phyloP scores from a whole-genome alignment of 768 basidiomycete species.

The Amanita muscaria region DNA sequence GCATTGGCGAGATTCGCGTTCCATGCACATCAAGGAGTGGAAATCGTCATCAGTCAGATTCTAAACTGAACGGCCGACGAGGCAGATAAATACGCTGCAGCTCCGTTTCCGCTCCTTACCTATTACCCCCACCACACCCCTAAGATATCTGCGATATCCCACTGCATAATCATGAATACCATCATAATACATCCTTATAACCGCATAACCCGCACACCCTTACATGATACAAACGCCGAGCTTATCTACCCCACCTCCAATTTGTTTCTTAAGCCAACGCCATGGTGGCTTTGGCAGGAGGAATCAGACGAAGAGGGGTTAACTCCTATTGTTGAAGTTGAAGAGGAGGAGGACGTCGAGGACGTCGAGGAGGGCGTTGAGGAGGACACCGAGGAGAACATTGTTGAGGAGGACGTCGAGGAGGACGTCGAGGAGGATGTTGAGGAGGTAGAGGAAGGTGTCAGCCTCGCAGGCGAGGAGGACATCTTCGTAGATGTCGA shows the following conservation, averaged over 20 bases:
- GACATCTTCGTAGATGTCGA: too few species aligned
- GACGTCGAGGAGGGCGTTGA: background rate
- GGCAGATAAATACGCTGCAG: too few species aligned
- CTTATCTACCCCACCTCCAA: background rate
- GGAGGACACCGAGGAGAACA: too few species aligned
- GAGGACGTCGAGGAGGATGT: too few species aligned
- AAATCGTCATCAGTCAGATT: too few species aligned
- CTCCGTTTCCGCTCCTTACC: slow-evolving; percentile 8
- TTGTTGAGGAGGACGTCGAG: too few species aligned
- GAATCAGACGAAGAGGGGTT: slow-evolving; percentile 1
- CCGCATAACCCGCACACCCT: background rate
- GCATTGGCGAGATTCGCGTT: too few species aligned
- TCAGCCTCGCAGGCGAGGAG: too few species aligned
- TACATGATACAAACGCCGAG: background rate
- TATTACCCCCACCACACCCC: background rate
- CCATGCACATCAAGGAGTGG: too few species aligned
- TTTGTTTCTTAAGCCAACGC: background rate
- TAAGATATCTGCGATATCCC: slow-evolving; percentile 2
- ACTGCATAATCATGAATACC: background rate
- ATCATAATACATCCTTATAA: slow-evolving; percentile 1
- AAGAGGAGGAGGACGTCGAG: background rate
- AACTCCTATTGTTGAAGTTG: background rate
- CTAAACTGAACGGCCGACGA: too few species aligned
- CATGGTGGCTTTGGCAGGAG: background rate
- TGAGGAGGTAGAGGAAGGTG: too few species aligned